These are phyloP conservation scores for Fusarium lyarnte DNA, from an alignment of 2,329 filamentous ascomycete species.

Conservation along the genomic window DNA sequence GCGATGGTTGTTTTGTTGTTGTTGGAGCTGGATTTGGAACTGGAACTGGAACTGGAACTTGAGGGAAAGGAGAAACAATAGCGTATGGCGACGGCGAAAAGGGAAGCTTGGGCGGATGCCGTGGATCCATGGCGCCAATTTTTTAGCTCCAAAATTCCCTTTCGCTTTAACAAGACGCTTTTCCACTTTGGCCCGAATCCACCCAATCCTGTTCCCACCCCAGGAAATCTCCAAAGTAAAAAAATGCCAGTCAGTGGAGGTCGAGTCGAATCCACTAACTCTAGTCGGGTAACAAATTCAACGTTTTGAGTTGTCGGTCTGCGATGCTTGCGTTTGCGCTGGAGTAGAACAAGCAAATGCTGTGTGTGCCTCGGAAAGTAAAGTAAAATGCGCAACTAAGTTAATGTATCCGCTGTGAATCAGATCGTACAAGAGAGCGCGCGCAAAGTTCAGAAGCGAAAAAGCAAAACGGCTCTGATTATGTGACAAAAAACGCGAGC, in stretches of 20 bases:
- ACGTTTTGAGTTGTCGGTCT: neutral
- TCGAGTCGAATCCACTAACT: constrained; percentile 11
- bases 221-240: constrained; percentile 39
- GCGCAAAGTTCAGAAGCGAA: neutral
- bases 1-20: constrained; percentile 29
- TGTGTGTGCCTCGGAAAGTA: neutral
- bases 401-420: neutral
- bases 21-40: constrained; percentile 17
- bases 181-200: neutral
- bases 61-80: constrained; percentile 45
- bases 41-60: constrained; percentile 5
- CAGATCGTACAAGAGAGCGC: neutral
- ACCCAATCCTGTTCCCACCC: constrained; percentile 40
- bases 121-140: constrained; percentile 47
- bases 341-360: neutral
- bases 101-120: constrained; percentile 47
- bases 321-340: neutral
- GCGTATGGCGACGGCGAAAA: constrained; percentile 46
- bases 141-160: constrained; percentile 50
- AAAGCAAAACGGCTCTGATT: constrained; percentile 11
- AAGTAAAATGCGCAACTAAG: neutral
- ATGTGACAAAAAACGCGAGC: constrained; percentile 5
- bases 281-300: neutral
- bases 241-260: constrained; percentile 29
- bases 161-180: constrained; percentile 10